Percentiles rank a stretch among this genome's conserved stretches.
These are phyloP conservation scores for Cladophialophora chaetospira DNA, from an alignment of 2,329 filamentous ascomycete species.

Conservation along the genomic window DNA sequence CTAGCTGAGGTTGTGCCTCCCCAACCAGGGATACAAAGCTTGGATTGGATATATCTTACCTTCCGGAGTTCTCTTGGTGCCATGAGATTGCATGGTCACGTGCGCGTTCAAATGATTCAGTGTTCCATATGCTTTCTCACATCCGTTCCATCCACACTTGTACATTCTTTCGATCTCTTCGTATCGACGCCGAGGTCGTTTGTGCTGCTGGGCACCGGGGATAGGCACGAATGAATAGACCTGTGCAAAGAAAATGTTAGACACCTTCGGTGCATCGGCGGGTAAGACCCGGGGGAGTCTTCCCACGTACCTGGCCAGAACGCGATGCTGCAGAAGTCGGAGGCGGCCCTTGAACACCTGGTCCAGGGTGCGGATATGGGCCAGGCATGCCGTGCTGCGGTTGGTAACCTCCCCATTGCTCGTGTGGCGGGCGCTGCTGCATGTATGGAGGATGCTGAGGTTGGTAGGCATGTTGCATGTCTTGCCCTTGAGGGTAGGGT, in stretches of 20 bases:
- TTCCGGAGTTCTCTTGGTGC: constrained; percentile 92
- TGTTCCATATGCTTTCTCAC: constrained; percentile 97
- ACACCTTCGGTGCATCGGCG: not conserved
- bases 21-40: not conserved
- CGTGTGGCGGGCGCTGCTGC: constrained; percentile 47
- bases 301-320: constrained; percentile 61
- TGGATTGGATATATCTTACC: constrained; percentile 64
- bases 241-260: constrained; percentile 45
- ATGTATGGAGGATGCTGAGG: constrained; percentile 45
- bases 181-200: constrained; percentile 87
- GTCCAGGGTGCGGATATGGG: constrained; percentile 55
- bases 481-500: constrained; percentile 80
- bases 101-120: constrained; percentile 97
- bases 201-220: constrained; percentile 91
- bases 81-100: constrained; percentile 98
- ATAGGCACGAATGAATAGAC: constrained; percentile 98
- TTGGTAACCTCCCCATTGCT: constrained; percentile 40
- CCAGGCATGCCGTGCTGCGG: constrained; percentile 49
- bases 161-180: constrained; percentile 99
- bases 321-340: constrained; percentile 62
- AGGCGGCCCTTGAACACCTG: constrained; percentile 61
- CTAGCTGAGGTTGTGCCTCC: no score
- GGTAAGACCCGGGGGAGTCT: no score
- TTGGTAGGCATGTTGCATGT: constrained; percentile 66
- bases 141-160: constrained; percentile 98